phyloP scores from a whole-genome alignment of 352 stramenopile species.

The Thalassiosira exigua region DNA sequence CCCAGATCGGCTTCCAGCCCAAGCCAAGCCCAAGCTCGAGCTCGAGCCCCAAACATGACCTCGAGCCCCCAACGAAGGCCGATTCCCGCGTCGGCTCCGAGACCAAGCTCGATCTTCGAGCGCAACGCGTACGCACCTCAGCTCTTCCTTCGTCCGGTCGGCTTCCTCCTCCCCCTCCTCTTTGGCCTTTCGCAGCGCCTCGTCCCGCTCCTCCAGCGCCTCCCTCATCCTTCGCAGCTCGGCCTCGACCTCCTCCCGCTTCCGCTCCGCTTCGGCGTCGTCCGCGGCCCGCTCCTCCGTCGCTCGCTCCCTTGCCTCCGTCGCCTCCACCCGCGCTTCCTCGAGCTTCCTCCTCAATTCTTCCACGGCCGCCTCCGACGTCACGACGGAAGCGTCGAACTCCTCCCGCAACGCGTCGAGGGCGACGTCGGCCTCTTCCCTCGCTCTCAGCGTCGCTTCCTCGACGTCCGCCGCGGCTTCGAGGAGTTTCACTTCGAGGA shows the following conservation, averaged over 20 bases:
- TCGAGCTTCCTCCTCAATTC: constrained; percentile 14
- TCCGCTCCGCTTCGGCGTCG: neutral
- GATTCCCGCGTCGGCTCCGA: too few species aligned
- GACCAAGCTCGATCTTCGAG: too few species aligned
- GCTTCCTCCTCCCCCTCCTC: constrained; percentile 25
- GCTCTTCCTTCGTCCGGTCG: constrained; percentile 44
- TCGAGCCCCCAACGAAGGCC: too few species aligned
- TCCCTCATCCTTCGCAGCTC: constrained; percentile 47
- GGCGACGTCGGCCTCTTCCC: neutral
- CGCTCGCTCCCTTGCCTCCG: neutral
- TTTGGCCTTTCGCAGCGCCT: constrained; percentile 38
- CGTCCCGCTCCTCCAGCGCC: constrained; percentile 34
- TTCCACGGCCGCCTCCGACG: constrained; percentile 32
- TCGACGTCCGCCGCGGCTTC: constrained; percentile 10
- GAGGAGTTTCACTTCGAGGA: constrained; percentile 10
- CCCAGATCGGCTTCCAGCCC: too few species aligned
- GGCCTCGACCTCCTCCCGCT: constrained; percentile 21
- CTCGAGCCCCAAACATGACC: too few species aligned
- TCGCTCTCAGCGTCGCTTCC: neutral
- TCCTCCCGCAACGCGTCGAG: constrained; percentile 6
- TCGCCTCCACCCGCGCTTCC: constrained; percentile 22
- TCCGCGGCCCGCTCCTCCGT: neutral
- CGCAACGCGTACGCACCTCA: constrained; percentile 56
- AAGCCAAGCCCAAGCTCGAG: too few species aligned
- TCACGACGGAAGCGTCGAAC: constrained; percentile 6